A percentile compares a stretch with the other conserved stretches of the same genome.
Evolutionary conservation across 805 yeast genomes (phyloP).

Genomic region (Grigorovia jiainica): DNA sequence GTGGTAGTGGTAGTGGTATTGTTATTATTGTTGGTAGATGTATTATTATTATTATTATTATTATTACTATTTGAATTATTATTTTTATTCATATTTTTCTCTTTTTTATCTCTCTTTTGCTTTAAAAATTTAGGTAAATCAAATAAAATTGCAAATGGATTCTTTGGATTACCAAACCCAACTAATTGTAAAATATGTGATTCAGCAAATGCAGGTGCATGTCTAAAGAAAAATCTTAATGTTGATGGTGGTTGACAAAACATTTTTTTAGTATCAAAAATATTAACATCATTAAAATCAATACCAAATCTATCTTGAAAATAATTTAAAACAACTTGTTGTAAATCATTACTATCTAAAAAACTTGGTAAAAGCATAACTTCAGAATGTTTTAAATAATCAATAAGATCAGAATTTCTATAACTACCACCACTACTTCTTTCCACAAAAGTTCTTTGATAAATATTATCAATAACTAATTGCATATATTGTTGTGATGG

Average conservation of each 20-base stretch:
- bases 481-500: conserved; percentile 73
- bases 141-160: conserved; percentile 69
- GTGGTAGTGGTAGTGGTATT: conserved; percentile 2
- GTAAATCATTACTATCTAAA: conserved; percentile 43
- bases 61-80: neutral
- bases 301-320: conserved; percentile 55
- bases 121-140: conserved; percentile 62
- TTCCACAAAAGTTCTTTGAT: conserved; percentile 40
- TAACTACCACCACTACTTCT: conserved; percentile 21
- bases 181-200: conserved; percentile 66
- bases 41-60: conserved; percentile 1
- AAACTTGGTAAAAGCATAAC: conserved; percentile 53
- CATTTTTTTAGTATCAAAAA: conserved; percentile 42
- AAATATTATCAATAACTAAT: conserved; percentile 71
- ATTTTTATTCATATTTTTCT: conserved; percentile 37
- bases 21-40: no score
- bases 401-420: conserved; percentile 26
- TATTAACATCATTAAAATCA: conserved; percentile 53
- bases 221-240: conserved; percentile 63
- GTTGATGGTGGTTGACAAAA: conserved; percentile 28
- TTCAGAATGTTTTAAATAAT: conserved; percentile 47
- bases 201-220: conserved; percentile 65
- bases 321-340: conserved; percentile 53
- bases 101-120: conserved; percentile 65
- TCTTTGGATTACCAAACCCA: conserved; percentile 68